Evolutionary conservation across 306 rosid genomes (phyloP).

Genomic region (Quercus wislizeni): DNA sequence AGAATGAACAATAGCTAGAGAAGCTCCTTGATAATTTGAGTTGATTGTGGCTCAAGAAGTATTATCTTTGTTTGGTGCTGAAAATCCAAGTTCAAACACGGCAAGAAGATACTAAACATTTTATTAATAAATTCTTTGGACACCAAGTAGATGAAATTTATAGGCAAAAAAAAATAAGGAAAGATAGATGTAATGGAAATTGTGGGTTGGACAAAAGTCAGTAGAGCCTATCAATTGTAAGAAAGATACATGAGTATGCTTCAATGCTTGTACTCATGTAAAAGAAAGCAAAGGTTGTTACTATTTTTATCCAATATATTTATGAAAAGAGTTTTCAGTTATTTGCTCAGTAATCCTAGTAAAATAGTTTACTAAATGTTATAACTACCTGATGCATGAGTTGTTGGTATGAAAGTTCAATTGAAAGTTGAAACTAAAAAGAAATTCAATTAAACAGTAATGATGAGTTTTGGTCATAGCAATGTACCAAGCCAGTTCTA

Average conservation of each 20-base stretch:
- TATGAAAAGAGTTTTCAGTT: no score
- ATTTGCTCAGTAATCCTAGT: no score
- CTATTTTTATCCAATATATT: no score
- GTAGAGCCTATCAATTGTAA: neutral
- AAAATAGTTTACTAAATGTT: no score
- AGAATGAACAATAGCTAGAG: neutral
- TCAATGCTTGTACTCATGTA: neutral
- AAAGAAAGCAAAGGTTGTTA: no score
- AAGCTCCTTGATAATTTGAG: neutral
- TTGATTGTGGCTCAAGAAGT: neutral
- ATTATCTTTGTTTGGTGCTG: slow-evolving; percentile 2
- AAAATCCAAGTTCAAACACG: neutral
- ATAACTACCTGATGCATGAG: no score
- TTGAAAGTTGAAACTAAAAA: no score
- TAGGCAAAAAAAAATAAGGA: neutral
- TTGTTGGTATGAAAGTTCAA: no score
- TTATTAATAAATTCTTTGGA: slow-evolving; percentile 14
- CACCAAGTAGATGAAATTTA: slow-evolving; percentile 9
- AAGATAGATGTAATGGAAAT: neutral
- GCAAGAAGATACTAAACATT: neutral
- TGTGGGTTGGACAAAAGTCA: neutral
- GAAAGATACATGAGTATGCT: neutral
- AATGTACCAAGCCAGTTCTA: no score
- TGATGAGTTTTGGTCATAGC: no score
- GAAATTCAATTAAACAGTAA: no score